These are phyloP conservation scores for Haplosporangium gracile DNA, from an alignment of 192 early-diverging fungal genomes.

Conservation along the genomic window DNA sequence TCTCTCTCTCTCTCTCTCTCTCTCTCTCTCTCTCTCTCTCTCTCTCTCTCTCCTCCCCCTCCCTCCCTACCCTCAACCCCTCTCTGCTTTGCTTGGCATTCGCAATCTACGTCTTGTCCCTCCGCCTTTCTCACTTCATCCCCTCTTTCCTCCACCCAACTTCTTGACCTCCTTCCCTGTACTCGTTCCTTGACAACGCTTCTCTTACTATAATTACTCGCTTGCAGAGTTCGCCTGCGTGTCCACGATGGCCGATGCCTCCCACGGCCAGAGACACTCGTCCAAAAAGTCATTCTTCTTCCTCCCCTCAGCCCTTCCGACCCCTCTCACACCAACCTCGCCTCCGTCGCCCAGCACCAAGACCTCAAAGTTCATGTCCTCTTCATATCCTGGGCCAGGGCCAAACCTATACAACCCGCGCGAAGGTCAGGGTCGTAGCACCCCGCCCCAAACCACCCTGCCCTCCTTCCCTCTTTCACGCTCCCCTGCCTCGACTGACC, in stretches of 20 bases:
- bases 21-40: no score
- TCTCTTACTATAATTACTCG: not conserved
- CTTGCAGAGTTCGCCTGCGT: not conserved
- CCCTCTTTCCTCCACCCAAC: not conserved
- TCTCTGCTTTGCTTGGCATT: not conserved
- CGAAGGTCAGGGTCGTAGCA: not conserved
- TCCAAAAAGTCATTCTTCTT: constrained; percentile 29
- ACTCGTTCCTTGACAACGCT: no score
- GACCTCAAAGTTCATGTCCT: constrained; percentile 7
- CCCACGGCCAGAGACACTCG: not conserved
- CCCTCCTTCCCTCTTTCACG: not conserved
- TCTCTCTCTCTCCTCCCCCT: not conserved
- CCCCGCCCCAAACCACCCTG: not conserved
- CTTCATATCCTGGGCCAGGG: constrained; percentile 1
- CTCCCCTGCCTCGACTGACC: not conserved
- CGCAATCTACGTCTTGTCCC: not conserved
- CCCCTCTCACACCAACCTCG: constrained; percentile 32
- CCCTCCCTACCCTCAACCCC: not conserved
- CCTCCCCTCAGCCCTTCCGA: constrained; percentile 3
- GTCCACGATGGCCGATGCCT: constrained; percentile 21
- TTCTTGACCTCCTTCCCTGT: not conserved
- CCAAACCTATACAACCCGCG: not conserved
- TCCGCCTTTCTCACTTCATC: not conserved
- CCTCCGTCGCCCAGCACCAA: constrained; percentile 34
- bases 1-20: no score